Conservation (phyloP, 148 eudicot species). For the Nepenthes mirabilis region DNA sequence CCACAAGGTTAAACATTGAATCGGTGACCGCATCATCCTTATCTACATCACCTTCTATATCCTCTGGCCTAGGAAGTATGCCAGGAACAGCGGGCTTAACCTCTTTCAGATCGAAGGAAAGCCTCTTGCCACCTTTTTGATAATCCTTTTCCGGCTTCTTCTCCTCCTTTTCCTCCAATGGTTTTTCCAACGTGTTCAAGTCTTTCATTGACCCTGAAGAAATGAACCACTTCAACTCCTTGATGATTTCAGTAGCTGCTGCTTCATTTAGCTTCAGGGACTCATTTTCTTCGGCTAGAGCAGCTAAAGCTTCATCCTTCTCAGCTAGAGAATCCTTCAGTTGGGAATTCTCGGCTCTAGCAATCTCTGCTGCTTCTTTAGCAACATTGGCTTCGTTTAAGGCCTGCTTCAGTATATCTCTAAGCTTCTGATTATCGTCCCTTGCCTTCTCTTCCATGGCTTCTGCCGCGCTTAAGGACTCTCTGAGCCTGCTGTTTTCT, state of each 20-base stretch:
- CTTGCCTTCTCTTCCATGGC: constrained; percentile 18
- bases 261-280: constrained; percentile 49
- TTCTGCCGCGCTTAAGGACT: constrained; percentile 24
- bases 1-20: constrained; percentile 55
- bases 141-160: constrained; percentile 20
- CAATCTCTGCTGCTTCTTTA: constrained; percentile 70
- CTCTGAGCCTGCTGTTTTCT: constrained; percentile 22
- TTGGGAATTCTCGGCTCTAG: constrained; percentile 47
- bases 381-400: constrained; percentile 72
- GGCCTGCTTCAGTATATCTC: constrained; percentile 80
- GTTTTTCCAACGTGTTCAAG: constrained; percentile 3
- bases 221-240: constrained; percentile 40
- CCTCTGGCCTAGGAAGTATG: constrained; percentile 9
- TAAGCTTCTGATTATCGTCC: constrained; percentile 55
- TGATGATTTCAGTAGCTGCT: constrained; percentile 44
- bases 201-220: constrained; percentile 21
- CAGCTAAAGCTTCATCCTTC: constrained; percentile 51
- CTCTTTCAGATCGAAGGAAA: constrained; percentile 38
- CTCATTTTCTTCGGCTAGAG: constrained; percentile 54
- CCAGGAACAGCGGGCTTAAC: constrained; percentile 20
- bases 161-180: constrained; percentile 9
- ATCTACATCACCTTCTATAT: constrained; percentile 23
- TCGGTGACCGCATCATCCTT: constrained; percentile 52
- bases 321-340: constrained; percentile 45
- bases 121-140: constrained; percentile 11